Conservation (phyloP, 1,284 basidiomycete species). For the Tilletia walkeri region DNA sequence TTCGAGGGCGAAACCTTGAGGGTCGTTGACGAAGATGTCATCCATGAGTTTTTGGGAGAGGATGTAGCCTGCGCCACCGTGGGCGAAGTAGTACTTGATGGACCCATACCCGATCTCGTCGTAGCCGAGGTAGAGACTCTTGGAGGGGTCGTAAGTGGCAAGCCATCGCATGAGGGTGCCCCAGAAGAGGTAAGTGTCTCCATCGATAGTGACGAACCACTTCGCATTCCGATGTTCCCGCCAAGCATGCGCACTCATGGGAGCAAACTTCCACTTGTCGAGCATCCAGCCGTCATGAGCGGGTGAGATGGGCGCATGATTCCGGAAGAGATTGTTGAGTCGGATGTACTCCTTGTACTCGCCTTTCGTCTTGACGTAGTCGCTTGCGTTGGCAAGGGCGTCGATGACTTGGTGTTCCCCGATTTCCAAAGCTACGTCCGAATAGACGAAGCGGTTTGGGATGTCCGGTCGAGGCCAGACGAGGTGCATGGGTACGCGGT, state of each 20-base stretch:
- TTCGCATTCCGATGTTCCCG: neutral
- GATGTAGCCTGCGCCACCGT: slow-evolving; percentile 19
- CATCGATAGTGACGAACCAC: slow-evolving; percentile 20
- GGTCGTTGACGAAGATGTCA: slow-evolving; percentile 13
- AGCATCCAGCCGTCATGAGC: slow-evolving; percentile 17
- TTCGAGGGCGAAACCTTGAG: neutral
- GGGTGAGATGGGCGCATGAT: slow-evolving; percentile 17
- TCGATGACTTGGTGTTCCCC: slow-evolving; percentile 16
- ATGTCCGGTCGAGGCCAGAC: slow-evolving; percentile 20
- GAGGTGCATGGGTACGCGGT: slow-evolving; percentile 18
- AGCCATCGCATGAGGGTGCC: slow-evolving; percentile 21
- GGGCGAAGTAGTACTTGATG: slow-evolving; percentile 20
- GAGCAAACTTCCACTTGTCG: slow-evolving; percentile 20
- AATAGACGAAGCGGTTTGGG: slow-evolving; percentile 18
- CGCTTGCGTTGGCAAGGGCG: slow-evolving; percentile 14
- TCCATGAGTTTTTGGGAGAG: slow-evolving; percentile 14
- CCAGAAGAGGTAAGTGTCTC: slow-evolving; percentile 21
- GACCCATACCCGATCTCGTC: slow-evolving; percentile 15
- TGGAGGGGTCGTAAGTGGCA: slow-evolving; percentile 4
- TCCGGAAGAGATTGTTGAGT: slow-evolving; percentile 7
- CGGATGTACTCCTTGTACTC: slow-evolving; percentile 17
- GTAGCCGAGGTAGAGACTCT: slow-evolving; percentile 17
- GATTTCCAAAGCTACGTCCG: slow-evolving; percentile 14
- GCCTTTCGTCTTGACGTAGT: neutral
- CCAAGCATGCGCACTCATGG: slow-evolving; percentile 13